Conservation (phyloP, 345 rosid genomes). For the Hevea brasiliensis region DNA sequence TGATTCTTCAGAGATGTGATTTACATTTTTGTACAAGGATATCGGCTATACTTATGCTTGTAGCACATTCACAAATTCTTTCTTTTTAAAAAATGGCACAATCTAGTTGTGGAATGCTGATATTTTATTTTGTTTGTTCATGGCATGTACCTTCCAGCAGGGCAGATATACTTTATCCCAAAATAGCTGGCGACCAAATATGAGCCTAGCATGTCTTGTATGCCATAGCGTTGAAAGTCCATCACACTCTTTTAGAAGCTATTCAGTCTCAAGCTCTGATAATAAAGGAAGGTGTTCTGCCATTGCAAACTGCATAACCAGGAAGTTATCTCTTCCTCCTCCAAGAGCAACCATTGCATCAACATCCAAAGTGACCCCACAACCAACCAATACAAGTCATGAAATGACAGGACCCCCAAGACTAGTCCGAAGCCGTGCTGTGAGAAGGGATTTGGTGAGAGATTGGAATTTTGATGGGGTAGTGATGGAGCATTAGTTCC, state of each 20-base stretch:
- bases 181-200: slow-evolving; percentile 19
- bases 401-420: slow-evolving; percentile 65
- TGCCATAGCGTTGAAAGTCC: slow-evolving; percentile 94
- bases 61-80: background rate
- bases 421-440: slow-evolving; percentile 82
- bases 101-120: background rate
- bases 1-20: too few species aligned
- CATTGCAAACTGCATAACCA: slow-evolving; percentile 66
- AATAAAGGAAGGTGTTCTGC: slow-evolving; percentile 84
- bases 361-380: slow-evolving; percentile 89
- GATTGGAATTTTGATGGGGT: slow-evolving; percentile 92
- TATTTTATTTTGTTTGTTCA: background rate
- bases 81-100: background rate
- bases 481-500: slow-evolving; percentile 45
- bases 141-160: slow-evolving; percentile 10
- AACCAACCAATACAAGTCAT: slow-evolving; percentile 47
- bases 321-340: slow-evolving; percentile 62
- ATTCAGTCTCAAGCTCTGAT: slow-evolving; percentile 88
- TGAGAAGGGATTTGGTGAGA: slow-evolving; percentile 86
- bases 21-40: background rate
- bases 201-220: slow-evolving; percentile 91
- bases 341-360: slow-evolving; percentile 51
- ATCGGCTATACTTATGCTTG: background rate
- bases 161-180: slow-evolving; percentile 2
- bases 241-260: slow-evolving; percentile 89